These are phyloP conservation scores for Syncephalastrum racemosum DNA, from an alignment of 371 early-diverging fungal species.

Conservation along the genomic window DNA sequence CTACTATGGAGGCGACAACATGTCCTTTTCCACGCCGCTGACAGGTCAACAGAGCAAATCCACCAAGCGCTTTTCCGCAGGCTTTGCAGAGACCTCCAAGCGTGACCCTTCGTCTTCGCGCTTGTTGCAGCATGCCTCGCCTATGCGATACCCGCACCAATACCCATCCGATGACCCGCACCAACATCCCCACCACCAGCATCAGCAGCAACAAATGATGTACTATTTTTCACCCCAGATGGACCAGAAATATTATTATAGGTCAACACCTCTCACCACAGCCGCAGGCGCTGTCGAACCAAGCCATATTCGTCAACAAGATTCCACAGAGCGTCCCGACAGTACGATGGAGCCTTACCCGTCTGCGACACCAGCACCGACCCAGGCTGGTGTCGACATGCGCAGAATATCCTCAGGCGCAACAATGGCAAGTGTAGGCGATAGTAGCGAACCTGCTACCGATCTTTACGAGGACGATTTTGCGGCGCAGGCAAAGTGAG, in stretches of 20 bases:
- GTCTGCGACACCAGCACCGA: neutral
- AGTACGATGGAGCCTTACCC: conserved; percentile 3
- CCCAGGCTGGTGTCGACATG: neutral
- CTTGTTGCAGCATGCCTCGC: neutral
- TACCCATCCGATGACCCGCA: neutral
- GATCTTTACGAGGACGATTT: conserved; percentile 27
- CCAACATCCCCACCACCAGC: conserved; percentile 3
- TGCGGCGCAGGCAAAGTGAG: conserved; percentile 35
- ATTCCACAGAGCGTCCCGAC: neutral
- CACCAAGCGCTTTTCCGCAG: no score
- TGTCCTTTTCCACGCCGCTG: no score
- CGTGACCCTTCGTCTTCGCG: no score
- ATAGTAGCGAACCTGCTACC: neutral
- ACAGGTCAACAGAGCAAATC: no score
- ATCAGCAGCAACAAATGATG: conserved; percentile 11
- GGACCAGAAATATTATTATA: conserved; percentile 13
- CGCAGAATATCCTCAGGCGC: neutral
- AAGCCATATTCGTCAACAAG: neutral
- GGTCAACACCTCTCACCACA: conserved; percentile 6
- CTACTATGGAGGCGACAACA: no score
- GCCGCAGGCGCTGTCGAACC: conserved; percentile 13
- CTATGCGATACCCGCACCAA: conserved; percentile 4
- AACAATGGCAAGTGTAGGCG: conserved; percentile 1
- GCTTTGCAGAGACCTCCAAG: no score
- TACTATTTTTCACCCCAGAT: conserved; percentile 10